phyloP scores from a whole-genome alignment of 768 basidiomycete genomes.

The Xerocomellus intermedius region DNA sequence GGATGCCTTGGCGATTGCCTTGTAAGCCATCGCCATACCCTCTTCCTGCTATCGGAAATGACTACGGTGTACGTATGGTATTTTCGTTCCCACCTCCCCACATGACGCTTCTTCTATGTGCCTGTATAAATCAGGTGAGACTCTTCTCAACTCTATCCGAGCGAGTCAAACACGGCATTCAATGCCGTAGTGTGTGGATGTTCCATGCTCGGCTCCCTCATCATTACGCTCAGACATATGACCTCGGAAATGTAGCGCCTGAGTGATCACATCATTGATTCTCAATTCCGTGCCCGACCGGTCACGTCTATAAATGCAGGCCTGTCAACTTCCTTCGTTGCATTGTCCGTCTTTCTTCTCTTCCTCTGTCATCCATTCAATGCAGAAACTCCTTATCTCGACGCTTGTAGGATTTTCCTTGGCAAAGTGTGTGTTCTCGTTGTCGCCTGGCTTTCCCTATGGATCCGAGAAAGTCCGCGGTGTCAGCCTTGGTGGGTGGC shows the following conservation, averaged over 20 bases:
- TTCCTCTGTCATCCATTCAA: slow-evolving; percentile 47
- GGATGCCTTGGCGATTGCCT: background rate
- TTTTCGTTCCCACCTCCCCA: background rate
- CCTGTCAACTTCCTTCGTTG: background rate
- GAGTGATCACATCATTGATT: background rate
- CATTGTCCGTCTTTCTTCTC: slow-evolving; percentile 41
- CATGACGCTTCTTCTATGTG: background rate
- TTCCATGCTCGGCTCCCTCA: background rate
- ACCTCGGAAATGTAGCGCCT: slow-evolving; percentile 10
- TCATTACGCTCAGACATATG: slow-evolving; percentile 2
- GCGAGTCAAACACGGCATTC: background rate
- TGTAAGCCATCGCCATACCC: background rate
- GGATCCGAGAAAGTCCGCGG: slow-evolving; percentile 74
- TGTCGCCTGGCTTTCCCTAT: slow-evolving; percentile 66
- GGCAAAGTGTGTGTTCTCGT: slow-evolving; percentile 25
- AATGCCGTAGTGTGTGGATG: slow-evolving; percentile 1
- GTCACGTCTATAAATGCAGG: slow-evolving; percentile 19
- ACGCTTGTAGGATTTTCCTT: slow-evolving; percentile 31
- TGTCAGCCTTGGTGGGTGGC: slow-evolving; percentile 77
- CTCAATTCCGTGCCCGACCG: background rate
- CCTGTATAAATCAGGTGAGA: slow-evolving; percentile 1
- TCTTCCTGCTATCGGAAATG: background rate
- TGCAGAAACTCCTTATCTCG: slow-evolving; percentile 11
- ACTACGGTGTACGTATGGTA: background rate
- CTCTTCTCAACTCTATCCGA: background rate